phyloP scores from a whole-genome alignment of 139 green algal genomes.

The Diplosphaera chodatii region DNA sequence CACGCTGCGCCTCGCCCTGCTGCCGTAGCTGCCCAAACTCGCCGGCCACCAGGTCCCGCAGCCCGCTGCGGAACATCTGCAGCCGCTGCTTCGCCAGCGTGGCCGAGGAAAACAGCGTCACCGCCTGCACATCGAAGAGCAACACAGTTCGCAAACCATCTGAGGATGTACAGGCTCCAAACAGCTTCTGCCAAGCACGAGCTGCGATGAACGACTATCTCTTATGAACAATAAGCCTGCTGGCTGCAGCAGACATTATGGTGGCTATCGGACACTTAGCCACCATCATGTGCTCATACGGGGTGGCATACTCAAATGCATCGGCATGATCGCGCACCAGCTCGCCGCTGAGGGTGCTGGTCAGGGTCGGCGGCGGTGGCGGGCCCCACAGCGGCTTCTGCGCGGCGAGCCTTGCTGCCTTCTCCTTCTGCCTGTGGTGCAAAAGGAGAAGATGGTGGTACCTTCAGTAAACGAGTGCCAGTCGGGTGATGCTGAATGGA shows the following conservation, averaged over 20 bases:
- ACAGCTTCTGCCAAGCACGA: too few species aligned
- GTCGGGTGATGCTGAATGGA: background rate
- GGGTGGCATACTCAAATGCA: too few species aligned
- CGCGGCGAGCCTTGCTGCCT: background rate
- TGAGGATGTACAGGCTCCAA: too few species aligned
- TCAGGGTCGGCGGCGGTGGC: background rate
- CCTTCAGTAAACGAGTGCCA: background rate
- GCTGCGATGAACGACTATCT: too few species aligned
- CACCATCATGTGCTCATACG: too few species aligned
- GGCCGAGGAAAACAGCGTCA: background rate
- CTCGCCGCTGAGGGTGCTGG: background rate
- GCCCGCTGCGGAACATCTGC: background rate
- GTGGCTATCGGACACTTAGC: too few species aligned
- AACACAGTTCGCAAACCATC: too few species aligned
- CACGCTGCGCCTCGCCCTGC: background rate
- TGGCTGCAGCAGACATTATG: too few species aligned
- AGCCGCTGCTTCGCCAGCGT: background rate
- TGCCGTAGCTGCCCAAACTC: background rate
- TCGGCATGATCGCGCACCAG: too few species aligned
- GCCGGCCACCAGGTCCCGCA: background rate
- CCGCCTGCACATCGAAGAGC: too few species aligned
- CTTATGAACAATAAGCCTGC: too few species aligned
- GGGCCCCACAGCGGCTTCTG: background rate
- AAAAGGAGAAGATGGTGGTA: background rate
- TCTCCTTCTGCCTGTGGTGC: background rate